Evolutionary conservation across 148 eudicot species (phyloP).

Genomic region (Persicaria maculosa): DNA sequence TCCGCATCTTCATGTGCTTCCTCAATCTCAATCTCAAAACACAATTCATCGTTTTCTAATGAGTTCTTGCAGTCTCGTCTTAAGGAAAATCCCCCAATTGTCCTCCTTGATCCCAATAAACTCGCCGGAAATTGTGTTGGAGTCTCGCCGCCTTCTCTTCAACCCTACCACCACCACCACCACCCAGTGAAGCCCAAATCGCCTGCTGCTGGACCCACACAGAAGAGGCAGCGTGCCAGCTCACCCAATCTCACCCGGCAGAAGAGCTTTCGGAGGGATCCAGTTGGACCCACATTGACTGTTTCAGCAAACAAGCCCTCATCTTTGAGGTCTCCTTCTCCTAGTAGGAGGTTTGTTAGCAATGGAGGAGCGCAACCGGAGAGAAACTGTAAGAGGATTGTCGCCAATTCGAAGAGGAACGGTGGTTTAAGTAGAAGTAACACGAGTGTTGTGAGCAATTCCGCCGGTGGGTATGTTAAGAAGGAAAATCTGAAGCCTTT

Average conservation of each 20-base stretch:
- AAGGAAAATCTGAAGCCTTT: slow-evolving; percentile 3
- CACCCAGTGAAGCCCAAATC: slow-evolving; percentile 21
- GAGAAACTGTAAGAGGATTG: background rate
- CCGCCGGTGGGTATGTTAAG: background rate
- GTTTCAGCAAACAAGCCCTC: background rate
- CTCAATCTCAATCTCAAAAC: slow-evolving; percentile 25
- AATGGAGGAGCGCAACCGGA: background rate
- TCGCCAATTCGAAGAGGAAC: background rate
- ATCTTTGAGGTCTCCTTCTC: slow-evolving; percentile 52
- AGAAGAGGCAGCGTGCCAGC: slow-evolving; percentile 51
- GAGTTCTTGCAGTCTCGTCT: slow-evolving; percentile 46
- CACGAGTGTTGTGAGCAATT: background rate
- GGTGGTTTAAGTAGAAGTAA: background rate
- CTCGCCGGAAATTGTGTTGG: slow-evolving; percentile 10
- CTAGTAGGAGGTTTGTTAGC: slow-evolving; percentile 44
- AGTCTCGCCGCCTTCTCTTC: background rate
- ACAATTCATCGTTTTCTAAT: slow-evolving; percentile 36
- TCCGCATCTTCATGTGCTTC: slow-evolving; percentile 38
- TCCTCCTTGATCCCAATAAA: slow-evolving; percentile 17
- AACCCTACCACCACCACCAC: slow-evolving; percentile 9
- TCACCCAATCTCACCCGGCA: slow-evolving; percentile 59
- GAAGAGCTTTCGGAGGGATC: slow-evolving; percentile 56
- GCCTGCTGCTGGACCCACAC: slow-evolving; percentile 17
- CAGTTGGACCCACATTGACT: slow-evolving; percentile 14
- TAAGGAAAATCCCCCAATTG: slow-evolving; percentile 43